Evolutionary conservation across 108 stramenopile genomes (phyloP).

Genomic region (Skeletonema grethae): DNA sequence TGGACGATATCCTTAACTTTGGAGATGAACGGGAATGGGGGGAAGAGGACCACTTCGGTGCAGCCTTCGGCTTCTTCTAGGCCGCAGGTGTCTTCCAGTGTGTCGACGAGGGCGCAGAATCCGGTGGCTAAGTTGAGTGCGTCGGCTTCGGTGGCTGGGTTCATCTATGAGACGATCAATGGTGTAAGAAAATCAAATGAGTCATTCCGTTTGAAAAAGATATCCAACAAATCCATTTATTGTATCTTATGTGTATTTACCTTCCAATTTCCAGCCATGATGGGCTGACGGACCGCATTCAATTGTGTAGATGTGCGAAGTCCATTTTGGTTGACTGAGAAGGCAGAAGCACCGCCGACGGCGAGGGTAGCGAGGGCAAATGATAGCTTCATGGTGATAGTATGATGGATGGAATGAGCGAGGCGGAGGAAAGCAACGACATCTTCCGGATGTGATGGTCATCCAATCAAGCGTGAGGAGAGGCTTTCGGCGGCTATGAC

Average conservation of each 20-base stretch:
- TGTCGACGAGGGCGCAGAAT: conserved; percentile 41
- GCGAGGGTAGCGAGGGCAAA: neutral
- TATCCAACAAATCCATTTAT: neutral
- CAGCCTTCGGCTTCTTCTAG: conserved; percentile 40
- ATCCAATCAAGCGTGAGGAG: too few species aligned
- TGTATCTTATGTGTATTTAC: conserved; percentile 5
- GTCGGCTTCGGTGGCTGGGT: conserved; percentile 68
- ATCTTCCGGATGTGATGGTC: neutral
- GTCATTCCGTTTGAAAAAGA: neutral
- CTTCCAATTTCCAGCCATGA: conserved; percentile 86
- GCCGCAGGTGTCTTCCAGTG: conserved; percentile 46
- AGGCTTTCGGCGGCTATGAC: too few species aligned
- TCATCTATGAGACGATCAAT: conserved; percentile 26
- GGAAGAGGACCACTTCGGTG: conserved; percentile 79
- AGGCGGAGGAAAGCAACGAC: neutral
- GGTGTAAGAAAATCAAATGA: neutral
- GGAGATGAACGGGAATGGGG: conserved; percentile 74
- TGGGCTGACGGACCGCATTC: conserved; percentile 33
- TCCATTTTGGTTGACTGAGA: neutral
- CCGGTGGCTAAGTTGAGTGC: conserved; percentile 63
- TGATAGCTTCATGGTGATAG: neutral
- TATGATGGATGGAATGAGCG: neutral
- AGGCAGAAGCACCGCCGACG: neutral
- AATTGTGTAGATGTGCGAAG: conserved; percentile 7
- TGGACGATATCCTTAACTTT: conserved; percentile 53